Base-by-base conservation (phyloP, 345 rosid genomes). In the Luvunga scandens region DNA sequence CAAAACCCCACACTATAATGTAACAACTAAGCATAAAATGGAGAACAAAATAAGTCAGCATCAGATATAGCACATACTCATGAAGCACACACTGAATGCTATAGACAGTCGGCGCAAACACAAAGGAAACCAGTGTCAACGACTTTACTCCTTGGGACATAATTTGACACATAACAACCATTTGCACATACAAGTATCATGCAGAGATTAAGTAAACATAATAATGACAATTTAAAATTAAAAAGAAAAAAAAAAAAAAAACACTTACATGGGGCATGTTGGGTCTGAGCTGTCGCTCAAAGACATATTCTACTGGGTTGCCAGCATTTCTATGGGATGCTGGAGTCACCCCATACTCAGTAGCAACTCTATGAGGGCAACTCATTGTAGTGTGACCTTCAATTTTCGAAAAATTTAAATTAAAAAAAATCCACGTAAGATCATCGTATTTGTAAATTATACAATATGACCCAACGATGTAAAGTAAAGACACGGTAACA, bases 351-450 rank as follows among this genome's bases (percentile, higher is more conserved):
- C 97, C 97, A 27, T 86, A 83, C 77, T 85, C 97, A 34, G 86
- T 84, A 78, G 86, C 86, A 73, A 89, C 97, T 86, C 84, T 88
- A 80, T 92, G 95, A 0, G 99, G 98, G 79, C 99, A 94, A 50
- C 86, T 62, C 91, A 92, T 87, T 33, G 98, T 94, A 27, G 97
- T 91, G 84, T 96, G 99, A 13, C 99, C 99, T 96, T 80, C 82
- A 81, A 38, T 57, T 77, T 25, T n/a, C n/a, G 4, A 50, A 66
- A 83, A 60, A 18, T 45, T 45, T 18, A 45, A 45, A 45, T 45
- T 45, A 7, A 75, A 27, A 80, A 38, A 59, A 68, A 36, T 45
- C 50, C 50, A 3, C 50, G 1, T 42, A 10, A 67, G 4, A 81
- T 39, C 34, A 73, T 19, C 10, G 61, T 42, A 28, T n/a, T 13